Conservation (phyloP, 2,329 filamentous ascomycete species). For the Diaporthe amygdali region DNA sequence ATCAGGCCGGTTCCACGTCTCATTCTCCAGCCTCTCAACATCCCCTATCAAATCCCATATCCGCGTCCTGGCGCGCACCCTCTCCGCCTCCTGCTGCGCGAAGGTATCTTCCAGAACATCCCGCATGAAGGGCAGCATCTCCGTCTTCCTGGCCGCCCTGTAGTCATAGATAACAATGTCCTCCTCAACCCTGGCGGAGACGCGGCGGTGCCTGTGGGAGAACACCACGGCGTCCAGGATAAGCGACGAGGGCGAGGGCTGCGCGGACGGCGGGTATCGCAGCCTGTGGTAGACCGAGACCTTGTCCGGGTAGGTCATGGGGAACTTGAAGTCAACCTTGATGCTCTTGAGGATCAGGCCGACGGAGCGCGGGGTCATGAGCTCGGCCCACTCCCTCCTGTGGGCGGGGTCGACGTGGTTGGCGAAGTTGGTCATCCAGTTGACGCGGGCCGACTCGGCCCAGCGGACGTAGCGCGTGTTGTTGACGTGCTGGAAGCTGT, state of each 20-base stretch:
- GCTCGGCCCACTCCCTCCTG: conserved; percentile 67
- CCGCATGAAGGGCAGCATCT: conserved; percentile 47
- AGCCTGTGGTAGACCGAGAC: conserved; percentile 87
- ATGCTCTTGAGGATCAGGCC: conserved; percentile 84
- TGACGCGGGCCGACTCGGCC: conserved; percentile 80
- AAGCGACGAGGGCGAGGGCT: conserved; percentile 56
- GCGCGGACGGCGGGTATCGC: conserved; percentile 50
- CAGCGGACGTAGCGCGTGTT: conserved; percentile 85
- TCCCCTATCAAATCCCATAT: conserved; percentile 62
- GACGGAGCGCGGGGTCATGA: conserved; percentile 69
- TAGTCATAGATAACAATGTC: conserved; percentile 81
- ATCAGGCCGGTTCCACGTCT: conserved; percentile 74
- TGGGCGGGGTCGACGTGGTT: conserved; percentile 65
- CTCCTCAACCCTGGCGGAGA: conserved; percentile 77
- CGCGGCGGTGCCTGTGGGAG: conserved; percentile 75
- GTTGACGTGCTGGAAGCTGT: conserved; percentile 77
- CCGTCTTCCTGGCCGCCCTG: conserved; percentile 39
- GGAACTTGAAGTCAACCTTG: conserved; percentile 82
- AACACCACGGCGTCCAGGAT: conserved; percentile 68
- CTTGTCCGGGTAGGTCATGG: conserved; percentile 82
- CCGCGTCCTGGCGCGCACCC: conserved; percentile 53
- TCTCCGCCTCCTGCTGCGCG: conserved; percentile 60
- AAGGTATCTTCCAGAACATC: conserved; percentile 42
- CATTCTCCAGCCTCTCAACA: conserved; percentile 69
- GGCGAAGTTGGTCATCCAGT: conserved; percentile 77